These are phyloP conservation scores for Scenedesmus sp. DNA, from an alignment of 163 green algal genomes.

Conservation along the genomic window DNA sequence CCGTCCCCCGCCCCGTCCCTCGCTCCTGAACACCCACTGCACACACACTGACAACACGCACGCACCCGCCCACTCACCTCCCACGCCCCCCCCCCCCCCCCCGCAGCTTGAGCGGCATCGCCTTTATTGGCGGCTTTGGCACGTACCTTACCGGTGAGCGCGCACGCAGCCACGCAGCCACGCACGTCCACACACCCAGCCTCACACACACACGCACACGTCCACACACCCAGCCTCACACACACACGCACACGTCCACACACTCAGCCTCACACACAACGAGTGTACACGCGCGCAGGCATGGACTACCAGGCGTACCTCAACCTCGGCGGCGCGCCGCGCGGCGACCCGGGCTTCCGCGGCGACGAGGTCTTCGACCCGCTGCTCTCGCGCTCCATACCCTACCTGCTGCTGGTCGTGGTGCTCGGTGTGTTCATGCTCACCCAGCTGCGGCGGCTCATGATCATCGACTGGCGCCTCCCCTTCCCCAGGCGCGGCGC, in stretches of 20 bases:
- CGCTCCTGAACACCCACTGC: too few relatives aligned
- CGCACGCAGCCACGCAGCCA: neutral
- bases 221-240: too few relatives aligned
- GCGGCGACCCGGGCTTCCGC: conserved; percentile 9
- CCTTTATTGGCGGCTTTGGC: conserved; percentile 42
- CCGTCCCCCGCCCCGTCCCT: too few relatives aligned
- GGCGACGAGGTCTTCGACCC: conserved; percentile 27
- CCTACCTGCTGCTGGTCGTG: conserved; percentile 33
- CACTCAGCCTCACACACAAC: neutral
- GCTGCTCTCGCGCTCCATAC: conserved; percentile 2
- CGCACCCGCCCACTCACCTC: too few relatives aligned
- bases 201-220: too few relatives aligned
- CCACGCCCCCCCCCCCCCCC: too few relatives aligned
- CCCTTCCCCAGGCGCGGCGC: conserved; percentile 31
- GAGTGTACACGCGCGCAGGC: too few relatives aligned
- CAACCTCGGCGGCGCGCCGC: conserved; percentile 20
- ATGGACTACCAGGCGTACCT: conserved; percentile 27
- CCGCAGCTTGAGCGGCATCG: conserved; percentile 10
- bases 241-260: neutral
- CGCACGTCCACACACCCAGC: conserved; percentile 9
- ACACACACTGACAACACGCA: too few relatives aligned
- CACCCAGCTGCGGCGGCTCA: conserved; percentile 38
- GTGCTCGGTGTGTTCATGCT: conserved; percentile 44
- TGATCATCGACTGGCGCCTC: conserved; percentile 43
- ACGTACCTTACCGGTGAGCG: conserved; percentile 31